Percentiles rank a stretch among this genome's conserved stretches.
Conservation (phyloP, 1,284 basidiomycete species). For the Cutaneotrichosporon arboriforme region DNA sequence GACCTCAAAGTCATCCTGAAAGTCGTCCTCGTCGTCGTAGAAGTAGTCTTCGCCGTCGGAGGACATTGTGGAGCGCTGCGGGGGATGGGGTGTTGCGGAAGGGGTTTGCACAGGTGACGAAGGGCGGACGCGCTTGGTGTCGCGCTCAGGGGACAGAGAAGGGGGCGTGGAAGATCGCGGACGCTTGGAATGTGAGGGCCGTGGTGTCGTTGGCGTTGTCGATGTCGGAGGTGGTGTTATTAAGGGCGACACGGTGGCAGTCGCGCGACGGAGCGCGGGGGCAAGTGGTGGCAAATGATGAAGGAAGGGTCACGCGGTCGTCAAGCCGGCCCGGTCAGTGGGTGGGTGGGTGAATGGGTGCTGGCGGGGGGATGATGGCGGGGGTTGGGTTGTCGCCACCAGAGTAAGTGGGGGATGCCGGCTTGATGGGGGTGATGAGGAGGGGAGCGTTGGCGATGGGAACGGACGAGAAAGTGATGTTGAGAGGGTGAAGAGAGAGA, state of each 20-base stretch:
- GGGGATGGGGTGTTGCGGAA: background rate
- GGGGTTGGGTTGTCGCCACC: too few species aligned
- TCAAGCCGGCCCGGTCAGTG: too few species aligned
- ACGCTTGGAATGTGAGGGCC: constrained; percentile 7
- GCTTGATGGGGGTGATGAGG: background rate
- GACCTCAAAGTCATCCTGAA: constrained; percentile 32
- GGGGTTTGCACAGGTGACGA: background rate
- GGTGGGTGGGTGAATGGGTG: too few species aligned
- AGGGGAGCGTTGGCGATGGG: background rate
- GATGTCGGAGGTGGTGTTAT: constrained; percentile 14
- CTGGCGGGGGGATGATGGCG: background rate
- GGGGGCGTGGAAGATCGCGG: background rate
- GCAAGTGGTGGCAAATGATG: constrained; percentile 6
- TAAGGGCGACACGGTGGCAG: constrained; percentile 13
- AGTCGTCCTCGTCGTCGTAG: constrained; percentile 40
- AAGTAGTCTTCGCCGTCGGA: constrained; percentile 44
- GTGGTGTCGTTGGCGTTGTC: constrained; percentile 14
- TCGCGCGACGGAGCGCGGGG: background rate
- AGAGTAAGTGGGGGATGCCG: too few species aligned
- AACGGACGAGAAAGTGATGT: too few species aligned
- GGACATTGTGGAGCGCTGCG: constrained; percentile 32
- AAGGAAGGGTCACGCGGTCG: too few species aligned
- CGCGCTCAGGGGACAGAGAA: background rate
- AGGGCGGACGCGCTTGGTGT: constrained; percentile 5
- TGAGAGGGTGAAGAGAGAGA: too few species aligned